Evolutionary conservation across 371 early-diverging fungal genomes (phyloP).

Genomic region (Mortierella sp.): DNA sequence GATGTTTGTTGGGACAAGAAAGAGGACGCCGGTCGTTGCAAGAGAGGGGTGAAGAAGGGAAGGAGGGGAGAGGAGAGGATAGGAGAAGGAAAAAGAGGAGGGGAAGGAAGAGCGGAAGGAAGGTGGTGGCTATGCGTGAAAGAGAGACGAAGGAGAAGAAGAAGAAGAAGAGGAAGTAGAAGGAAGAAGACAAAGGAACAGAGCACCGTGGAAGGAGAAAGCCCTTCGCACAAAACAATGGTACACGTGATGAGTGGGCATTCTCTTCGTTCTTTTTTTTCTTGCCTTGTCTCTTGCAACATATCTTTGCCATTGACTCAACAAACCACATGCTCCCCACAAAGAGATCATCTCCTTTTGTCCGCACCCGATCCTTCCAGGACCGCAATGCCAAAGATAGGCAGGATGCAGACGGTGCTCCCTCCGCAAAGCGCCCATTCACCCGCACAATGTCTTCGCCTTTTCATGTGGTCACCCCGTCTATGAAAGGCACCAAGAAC

Average conservation of each 20-base stretch:
- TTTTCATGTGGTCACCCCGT: constrained; percentile 48
- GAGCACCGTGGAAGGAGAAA: too few species aligned
- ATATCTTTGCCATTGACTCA: neutral
- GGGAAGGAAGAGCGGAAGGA: neutral
- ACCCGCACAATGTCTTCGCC: constrained; percentile 40
- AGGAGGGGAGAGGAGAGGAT: neutral
- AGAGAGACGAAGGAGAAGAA: neutral
- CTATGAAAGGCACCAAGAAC: constrained; percentile 31
- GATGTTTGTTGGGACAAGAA: neutral
- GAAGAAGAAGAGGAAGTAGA: neutral
- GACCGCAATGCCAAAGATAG: constrained; percentile 7
- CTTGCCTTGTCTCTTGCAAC: neutral
- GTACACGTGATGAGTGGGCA: neutral
- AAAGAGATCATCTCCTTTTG: constrained; percentile 52
- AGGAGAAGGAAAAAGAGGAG: neutral
- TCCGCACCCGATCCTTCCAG: constrained; percentile 44
- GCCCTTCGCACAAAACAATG: neutral
- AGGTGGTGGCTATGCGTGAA: too few species aligned
- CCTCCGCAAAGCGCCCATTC: constrained; percentile 42
- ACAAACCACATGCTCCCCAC: constrained; percentile 34
- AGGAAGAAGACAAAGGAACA: neutral
- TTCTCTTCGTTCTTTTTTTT: neutral
- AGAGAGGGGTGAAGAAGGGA: neutral
- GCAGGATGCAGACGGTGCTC: constrained; percentile 14
- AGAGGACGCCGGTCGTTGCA: neutral